Evolutionary conservation across 2,329 filamentous ascomycete species (phyloP).

Genomic region (Pseudogymnoascus sp.): DNA sequence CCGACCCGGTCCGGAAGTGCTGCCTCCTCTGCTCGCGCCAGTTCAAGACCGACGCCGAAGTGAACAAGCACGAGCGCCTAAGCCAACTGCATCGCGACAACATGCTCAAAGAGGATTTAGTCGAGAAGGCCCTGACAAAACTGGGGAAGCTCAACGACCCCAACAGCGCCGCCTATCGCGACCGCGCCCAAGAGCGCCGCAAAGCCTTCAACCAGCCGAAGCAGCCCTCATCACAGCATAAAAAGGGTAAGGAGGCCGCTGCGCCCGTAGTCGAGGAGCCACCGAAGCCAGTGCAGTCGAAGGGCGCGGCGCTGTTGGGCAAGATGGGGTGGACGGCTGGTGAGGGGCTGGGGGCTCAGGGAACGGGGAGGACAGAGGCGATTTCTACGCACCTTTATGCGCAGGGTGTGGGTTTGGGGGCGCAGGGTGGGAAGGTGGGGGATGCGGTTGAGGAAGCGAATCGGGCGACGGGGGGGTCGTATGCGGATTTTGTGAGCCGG

Average conservation of each 20-base stretch:
- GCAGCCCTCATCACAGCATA: constrained; percentile 38
- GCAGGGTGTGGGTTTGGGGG: constrained; percentile 62
- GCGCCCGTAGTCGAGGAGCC: constrained; percentile 24
- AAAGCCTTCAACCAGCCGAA: constrained; percentile 54
- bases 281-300: constrained; percentile 41
- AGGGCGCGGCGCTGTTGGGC: constrained; percentile 59
- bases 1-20: constrained; percentile 48
- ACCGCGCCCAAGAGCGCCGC: constrained; percentile 62
- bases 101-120: constrained; percentile 42
- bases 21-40: constrained; percentile 56
- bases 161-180: constrained; percentile 32
- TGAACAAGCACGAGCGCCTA: constrained; percentile 52
- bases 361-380: constrained; percentile 55
- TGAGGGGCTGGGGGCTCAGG: constrained; percentile 56
- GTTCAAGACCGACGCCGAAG: constrained; percentile 47
- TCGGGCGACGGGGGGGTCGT: constrained; percentile 52
- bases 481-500: constrained; percentile 55
- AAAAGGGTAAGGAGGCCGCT: constrained; percentile 22
- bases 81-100: constrained; percentile 51
- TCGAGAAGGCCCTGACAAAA: constrained; percentile 32
- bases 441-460: constrained; percentile 60
- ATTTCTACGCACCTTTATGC: constrained; percentile 59
- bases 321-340: constrained; percentile 69
- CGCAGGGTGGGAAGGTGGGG: constrained; percentile 61
- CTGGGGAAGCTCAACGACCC: constrained; percentile 27